phyloP scores from a whole-genome alignment of 2,329 filamentous ascomycete species.

The Falciphora oryzae region DNA sequence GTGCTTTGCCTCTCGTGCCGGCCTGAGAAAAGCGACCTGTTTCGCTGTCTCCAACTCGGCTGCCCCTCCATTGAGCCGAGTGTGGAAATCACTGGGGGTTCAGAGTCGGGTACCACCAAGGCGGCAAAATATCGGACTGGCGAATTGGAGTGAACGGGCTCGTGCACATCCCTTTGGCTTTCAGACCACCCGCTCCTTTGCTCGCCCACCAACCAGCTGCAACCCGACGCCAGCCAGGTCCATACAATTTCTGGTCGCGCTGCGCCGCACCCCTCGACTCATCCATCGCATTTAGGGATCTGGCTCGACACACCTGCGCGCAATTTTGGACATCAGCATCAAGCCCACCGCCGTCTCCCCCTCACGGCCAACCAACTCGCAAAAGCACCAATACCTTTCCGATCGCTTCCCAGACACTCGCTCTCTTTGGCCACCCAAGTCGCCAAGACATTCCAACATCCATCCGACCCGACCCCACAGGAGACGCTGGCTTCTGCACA shows the following conservation, averaged over 20 bases:
- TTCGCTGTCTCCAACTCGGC: neutral
- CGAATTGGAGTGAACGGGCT: neutral
- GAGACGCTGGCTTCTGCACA: neutral
- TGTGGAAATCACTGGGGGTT: neutral
- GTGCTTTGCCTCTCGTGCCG: too few species aligned
- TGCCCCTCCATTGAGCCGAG: neutral
- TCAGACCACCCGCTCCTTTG: neutral
- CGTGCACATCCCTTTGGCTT: neutral
- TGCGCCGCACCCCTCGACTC: neutral
- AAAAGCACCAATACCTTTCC: neutral
- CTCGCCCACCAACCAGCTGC: neutral
- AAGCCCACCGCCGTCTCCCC: neutral
- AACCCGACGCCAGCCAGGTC: neutral
- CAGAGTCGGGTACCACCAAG: neutral
- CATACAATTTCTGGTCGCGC: constrained; percentile 1
- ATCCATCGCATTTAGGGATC: neutral
- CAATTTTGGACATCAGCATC: neutral
- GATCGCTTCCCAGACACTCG: neutral
- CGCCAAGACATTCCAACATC: neutral
- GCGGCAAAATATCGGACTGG: neutral
- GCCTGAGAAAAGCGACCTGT: too few species aligned
- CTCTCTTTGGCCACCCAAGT: neutral
- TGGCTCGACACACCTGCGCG: neutral
- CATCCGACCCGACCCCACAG: neutral
- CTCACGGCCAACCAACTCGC: neutral